Conservation (phyloP, 805 yeast genomes). For the Kurtzmaniella fragi region DNA sequence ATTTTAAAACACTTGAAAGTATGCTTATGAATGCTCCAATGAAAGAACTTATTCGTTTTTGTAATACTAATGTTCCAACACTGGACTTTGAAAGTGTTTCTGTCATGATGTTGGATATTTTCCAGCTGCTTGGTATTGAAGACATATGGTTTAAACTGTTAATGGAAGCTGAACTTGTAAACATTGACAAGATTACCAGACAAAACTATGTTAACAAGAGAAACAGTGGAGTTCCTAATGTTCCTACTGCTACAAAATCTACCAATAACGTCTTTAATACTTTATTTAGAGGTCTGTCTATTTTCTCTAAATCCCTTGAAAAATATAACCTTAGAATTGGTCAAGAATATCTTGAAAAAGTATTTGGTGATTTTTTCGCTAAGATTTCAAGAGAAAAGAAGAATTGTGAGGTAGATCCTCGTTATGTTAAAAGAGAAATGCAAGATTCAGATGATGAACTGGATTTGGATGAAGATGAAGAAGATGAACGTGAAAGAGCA, state of each 20-base stretch:
- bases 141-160: constrained; percentile 69
- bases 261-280: constrained; percentile 34
- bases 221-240: constrained; percentile 4
- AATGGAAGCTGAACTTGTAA: constrained; percentile 59
- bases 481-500: constrained; percentile 26
- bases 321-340: constrained; percentile 73
- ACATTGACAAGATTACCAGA: constrained; percentile 41
- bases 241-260: constrained; percentile 9
- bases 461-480: constrained; percentile 21
- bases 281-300: constrained; percentile 75
- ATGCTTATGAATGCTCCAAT: constrained; percentile 53
- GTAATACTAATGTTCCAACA: constrained; percentile 33
- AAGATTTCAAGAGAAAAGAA: constrained; percentile 45
- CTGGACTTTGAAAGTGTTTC: constrained; percentile 52
- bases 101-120: constrained; percentile 62
- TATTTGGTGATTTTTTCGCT: constrained; percentile 65
- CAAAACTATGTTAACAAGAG: constrained; percentile 34
- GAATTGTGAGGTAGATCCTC: constrained; percentile 81
- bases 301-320: constrained; percentile 79
- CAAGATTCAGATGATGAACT: constrained; percentile 11
- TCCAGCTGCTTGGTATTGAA: constrained; percentile 64
- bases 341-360: constrained; percentile 66
- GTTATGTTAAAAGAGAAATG: constrained; percentile 36
- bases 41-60: constrained; percentile 46
- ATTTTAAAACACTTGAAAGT: constrained; percentile 58